These are phyloP conservation scores for Lactuca saligna DNA, from an alignment of 129 eudicot species.

Conservation along the genomic window DNA sequence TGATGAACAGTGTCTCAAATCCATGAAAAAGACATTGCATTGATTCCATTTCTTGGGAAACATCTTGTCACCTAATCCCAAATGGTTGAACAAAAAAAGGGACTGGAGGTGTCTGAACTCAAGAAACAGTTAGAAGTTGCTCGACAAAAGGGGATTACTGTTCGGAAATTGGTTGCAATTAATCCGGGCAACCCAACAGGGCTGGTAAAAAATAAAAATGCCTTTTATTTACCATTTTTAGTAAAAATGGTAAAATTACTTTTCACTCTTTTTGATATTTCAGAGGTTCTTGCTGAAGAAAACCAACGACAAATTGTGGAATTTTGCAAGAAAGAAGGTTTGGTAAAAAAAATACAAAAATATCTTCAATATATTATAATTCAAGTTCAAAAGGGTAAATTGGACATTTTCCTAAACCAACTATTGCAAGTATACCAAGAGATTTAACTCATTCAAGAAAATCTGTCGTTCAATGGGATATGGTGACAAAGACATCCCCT, in stretches of 20 bases:
- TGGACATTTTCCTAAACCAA: background rate
- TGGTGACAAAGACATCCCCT: too few species aligned
- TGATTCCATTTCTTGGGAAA: too few species aligned
- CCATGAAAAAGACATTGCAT: too few species aligned
- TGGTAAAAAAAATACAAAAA: conserved; percentile 49
- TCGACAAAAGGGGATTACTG: conserved; percentile 62
- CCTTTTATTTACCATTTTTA: conserved; percentile 3
- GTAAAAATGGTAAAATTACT: too few species aligned
- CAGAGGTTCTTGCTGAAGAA: conserved; percentile 81
- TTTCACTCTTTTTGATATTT: conserved; percentile 6
- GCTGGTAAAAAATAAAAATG: conserved; percentile 55
- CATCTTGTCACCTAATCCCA: too few species aligned
- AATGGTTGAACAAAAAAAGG: too few species aligned
- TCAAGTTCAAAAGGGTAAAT: background rate
- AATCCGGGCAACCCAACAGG: conserved; percentile 98
- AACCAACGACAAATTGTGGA: conserved; percentile 87
- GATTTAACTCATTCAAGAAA: too few species aligned
- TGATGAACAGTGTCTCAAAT: too few species aligned
- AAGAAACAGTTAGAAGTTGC: conserved; percentile 75
- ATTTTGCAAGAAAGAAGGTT: conserved; percentile 85
- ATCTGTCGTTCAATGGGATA: too few species aligned
- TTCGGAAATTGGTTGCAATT: conserved; percentile 88
- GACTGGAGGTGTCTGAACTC: conserved; percentile 69
- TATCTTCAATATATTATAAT: background rate
- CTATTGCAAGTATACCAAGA: conserved; percentile 73